Percentiles rank a stretch among this genome's conserved stretches.
Conservation (phyloP, 1,284 basidiomycete genomes). For the Ustilago trichophora region DNA sequence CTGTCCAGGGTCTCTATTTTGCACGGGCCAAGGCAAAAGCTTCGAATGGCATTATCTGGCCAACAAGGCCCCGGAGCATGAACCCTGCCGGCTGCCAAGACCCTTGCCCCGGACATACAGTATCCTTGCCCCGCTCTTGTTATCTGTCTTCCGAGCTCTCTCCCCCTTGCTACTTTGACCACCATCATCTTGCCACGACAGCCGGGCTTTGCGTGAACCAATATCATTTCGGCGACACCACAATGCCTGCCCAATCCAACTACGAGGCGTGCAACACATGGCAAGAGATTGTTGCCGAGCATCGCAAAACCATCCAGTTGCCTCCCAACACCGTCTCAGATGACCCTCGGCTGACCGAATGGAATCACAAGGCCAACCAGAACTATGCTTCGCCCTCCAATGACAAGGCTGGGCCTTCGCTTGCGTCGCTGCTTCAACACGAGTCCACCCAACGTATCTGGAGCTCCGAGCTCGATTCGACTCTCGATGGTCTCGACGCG, state of each 20-base stretch:
- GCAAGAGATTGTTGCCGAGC: constrained; percentile 24
- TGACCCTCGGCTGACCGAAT: constrained; percentile 12
- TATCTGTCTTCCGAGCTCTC: too few species aligned
- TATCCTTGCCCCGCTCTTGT: too few species aligned
- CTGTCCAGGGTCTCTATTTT: too few species aligned
- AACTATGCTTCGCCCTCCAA: constrained; percentile 5
- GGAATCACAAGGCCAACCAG: constrained; percentile 10
- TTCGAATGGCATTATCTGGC: too few species aligned
- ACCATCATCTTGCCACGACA: too few species aligned
- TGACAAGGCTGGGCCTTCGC: constrained; percentile 17
- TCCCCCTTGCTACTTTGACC: too few species aligned
- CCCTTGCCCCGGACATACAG: too few species aligned
- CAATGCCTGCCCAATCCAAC: background rate
- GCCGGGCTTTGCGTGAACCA: too few species aligned
- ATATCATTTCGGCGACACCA: too few species aligned
- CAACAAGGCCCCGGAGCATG: too few species aligned
- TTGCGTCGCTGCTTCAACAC: constrained; percentile 10
- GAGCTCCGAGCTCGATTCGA: constrained; percentile 9
- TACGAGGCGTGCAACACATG: constrained; percentile 11
- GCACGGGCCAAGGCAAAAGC: too few species aligned
- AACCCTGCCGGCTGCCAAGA: too few species aligned
- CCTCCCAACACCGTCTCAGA: constrained; percentile 1
- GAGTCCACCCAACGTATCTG: constrained; percentile 11
- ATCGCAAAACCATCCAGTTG: constrained; percentile 12
- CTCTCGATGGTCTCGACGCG: constrained; percentile 22